Conservation (phyloP, 2,329 filamentous ascomycete species). For the Colletotrichum paranaense region DNA sequence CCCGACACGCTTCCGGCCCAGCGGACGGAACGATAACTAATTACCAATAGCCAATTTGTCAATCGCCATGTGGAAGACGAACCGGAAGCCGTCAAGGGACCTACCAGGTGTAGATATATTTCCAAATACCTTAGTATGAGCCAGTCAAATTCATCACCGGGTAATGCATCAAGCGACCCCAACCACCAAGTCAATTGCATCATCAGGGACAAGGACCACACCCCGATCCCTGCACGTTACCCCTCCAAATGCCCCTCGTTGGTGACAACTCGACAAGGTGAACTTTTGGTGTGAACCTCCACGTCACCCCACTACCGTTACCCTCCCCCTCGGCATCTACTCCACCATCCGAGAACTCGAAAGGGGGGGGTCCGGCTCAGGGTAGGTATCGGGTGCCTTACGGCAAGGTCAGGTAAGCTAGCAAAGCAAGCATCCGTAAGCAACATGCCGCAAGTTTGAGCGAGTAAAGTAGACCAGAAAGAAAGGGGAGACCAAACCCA, state of each 20-base stretch:
- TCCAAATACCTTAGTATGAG: neutral
- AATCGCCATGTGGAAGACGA: neutral
- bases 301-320: neutral
- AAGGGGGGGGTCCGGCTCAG: neutral
- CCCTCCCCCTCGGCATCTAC: constrained; percentile 4
- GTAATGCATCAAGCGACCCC: neutral
- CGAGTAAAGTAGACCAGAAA: neutral
- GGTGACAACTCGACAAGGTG: too few species aligned
- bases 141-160: neutral
- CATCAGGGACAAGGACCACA: constrained; percentile 23
- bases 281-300: neutral
- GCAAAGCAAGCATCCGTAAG: constrained; percentile 17
- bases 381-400: neutral
- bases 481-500: neutral
- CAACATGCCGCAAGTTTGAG: constrained; percentile 1
- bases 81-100: neutral
- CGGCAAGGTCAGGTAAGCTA: neutral
- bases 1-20: constrained; percentile 11
- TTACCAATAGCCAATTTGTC: neutral
- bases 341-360: constrained; percentile 23
- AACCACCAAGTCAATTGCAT: constrained; percentile 25
- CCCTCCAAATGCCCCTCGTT: neutral
- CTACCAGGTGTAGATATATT: neutral
- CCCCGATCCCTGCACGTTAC: neutral
- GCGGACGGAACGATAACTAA: constrained; percentile 11